phyloP scores from a whole-genome alignment of 2,329 filamentous ascomycete genomes.

The Juglanconis sp. region DNA sequence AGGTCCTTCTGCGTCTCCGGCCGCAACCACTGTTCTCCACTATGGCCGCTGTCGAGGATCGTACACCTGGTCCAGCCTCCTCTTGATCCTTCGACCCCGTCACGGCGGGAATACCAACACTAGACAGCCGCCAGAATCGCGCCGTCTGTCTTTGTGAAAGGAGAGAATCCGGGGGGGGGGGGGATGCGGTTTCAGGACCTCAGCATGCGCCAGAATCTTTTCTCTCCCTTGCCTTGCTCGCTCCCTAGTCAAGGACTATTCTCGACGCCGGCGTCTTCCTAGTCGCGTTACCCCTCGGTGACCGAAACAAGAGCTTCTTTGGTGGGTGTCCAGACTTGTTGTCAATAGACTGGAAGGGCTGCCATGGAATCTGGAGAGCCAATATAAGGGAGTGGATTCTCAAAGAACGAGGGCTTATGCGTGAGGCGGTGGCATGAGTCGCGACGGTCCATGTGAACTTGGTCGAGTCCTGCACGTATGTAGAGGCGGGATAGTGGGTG shows the following conservation, averaged over 20 bases:
- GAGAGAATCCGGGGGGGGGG: not conserved
- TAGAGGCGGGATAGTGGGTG: not conserved
- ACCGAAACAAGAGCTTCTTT: not conserved
- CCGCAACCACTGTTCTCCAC: no score
- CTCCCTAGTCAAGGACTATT: not conserved
- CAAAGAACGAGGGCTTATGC: constrained; percentile 1
- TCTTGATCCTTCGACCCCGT: constrained; percentile 2
- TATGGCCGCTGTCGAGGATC: not conserved
- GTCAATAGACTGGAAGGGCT: not conserved
- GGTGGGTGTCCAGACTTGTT: not conserved
- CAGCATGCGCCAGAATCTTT: not conserved
- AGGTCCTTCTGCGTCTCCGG: not conserved
- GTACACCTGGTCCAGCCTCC: not conserved
- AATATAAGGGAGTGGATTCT: constrained; percentile 3
- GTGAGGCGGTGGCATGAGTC: constrained; percentile 9
- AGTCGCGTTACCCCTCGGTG: not conserved
- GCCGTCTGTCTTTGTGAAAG: constrained; percentile 3
- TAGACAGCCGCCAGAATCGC: constrained; percentile 6
- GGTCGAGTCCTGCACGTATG: not conserved
- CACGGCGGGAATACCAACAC: not conserved
- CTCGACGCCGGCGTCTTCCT: not conserved
- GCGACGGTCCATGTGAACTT: not conserved
- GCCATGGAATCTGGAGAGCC: not conserved
- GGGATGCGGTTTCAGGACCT: no score
- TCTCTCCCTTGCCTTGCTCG: not conserved